Evolutionary conservation across 2,329 filamentous ascomycete genomes (phyloP).

Genomic region (Cadophora sp.): DNA sequence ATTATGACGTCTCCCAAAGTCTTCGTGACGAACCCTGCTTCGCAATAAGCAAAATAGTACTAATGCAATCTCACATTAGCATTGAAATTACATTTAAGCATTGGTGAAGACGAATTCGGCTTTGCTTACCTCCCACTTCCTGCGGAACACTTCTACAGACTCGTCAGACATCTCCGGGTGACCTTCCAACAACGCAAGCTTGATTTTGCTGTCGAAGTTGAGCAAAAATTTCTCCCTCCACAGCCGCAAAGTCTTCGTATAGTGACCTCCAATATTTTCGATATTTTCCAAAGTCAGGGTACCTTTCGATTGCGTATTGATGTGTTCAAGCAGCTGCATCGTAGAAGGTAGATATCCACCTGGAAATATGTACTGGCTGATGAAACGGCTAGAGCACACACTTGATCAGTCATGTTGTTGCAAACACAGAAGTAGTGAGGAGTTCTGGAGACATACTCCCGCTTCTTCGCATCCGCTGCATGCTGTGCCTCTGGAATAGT

Average conservation of each 20-base stretch:
- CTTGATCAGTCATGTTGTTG: background rate
- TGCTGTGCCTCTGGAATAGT: conserved; percentile 13
- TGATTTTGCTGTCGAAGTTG: conserved; percentile 9
- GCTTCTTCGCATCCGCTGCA: conserved; percentile 1
- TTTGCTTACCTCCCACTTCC: conserved; percentile 6
- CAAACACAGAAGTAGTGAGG: background rate
- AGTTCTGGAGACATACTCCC: background rate
- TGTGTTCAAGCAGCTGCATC: conserved; percentile 9
- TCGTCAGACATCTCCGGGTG: conserved; percentile 1
- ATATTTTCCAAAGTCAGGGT: background rate
- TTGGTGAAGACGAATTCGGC: too few relatives aligned
- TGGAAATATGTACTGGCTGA: conserved; percentile 9
- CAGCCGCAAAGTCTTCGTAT: conserved; percentile 8
- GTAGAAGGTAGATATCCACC: conserved; percentile 10
- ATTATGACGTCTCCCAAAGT: conserved; percentile 10
- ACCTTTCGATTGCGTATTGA: conserved; percentile 5
- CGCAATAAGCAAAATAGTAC: conserved; percentile 16
- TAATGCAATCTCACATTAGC: background rate
- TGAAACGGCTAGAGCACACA: background rate
- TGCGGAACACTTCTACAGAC: background rate
- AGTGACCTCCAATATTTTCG: conserved; percentile 10
- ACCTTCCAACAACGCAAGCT: conserved; percentile 1
- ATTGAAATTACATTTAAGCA: background rate
- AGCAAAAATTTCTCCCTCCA: conserved; percentile 8
- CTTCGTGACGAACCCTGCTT: conserved; percentile 11